Evolutionary conservation across 2,329 filamentous ascomycete genomes (phyloP).

Genomic region (Camptophora hylomeconis): DNA sequence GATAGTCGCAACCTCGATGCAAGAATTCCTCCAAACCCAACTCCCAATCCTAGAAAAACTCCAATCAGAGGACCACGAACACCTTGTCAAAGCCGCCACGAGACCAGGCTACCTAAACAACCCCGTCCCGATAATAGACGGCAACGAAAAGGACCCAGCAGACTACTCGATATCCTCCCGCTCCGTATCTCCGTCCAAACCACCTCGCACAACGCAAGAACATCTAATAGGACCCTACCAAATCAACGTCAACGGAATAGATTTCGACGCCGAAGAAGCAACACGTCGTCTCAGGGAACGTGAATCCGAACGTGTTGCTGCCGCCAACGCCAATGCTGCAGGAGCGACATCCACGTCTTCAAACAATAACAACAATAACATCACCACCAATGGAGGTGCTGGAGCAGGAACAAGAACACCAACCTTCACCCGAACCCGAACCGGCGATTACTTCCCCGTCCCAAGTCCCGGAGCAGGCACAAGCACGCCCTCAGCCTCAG

Average conservation of each 20-base stretch:
- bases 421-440: too few relatives aligned
- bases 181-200: too few relatives aligned
- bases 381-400: background rate
- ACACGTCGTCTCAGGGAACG: constrained; percentile 15
- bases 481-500: constrained; percentile 7
- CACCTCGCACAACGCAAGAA: constrained; percentile 41
- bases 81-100: constrained; percentile 19
- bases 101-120: constrained; percentile 3
- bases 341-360: too few relatives aligned
- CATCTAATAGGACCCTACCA: constrained; percentile 91
- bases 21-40: constrained; percentile 65
- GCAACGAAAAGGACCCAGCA: constrained; percentile 2
- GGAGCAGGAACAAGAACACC: background rate
- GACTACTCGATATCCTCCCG: background rate
- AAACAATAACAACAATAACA: too few relatives aligned
- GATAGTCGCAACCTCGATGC: constrained; percentile 46
- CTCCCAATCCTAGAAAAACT: constrained; percentile 59
- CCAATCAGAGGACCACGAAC: constrained; percentile 42
- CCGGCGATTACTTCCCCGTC: too few relatives aligned
- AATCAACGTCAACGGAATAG: constrained; percentile 97
- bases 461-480: constrained; percentile 1
- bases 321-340: constrained; percentile 1
- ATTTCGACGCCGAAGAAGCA: constrained; percentile 76
- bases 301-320: constrained; percentile 10
- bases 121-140: too few relatives aligned